Evolutionary conservation across 495 filamentous ascomycete genomes (phyloP).

Genomic region (Aspergillus olivimuriae): DNA sequence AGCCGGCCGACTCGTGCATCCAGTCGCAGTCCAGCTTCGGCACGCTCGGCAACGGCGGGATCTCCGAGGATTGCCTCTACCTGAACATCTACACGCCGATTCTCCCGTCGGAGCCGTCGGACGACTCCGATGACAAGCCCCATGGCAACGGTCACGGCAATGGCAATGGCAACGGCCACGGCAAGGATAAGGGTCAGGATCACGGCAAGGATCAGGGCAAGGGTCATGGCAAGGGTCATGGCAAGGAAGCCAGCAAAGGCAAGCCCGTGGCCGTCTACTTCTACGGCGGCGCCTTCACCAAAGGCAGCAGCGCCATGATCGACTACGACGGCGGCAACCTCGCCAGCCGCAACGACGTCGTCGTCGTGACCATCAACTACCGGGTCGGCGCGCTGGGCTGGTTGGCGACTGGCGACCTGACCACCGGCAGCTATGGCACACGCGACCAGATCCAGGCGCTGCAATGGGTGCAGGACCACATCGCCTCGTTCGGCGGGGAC

Average conservation of each 20-base stretch:
- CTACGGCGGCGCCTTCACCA: slow-evolving; percentile 40
- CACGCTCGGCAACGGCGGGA: slow-evolving; percentile 13
- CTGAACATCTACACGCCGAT: slow-evolving; percentile 30
- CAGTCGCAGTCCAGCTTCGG: slow-evolving; percentile 22
- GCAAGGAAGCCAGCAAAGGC: slow-evolving; percentile 4
- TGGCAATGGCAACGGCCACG: too few relatives aligned
- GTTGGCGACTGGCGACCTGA: slow-evolving; percentile 23
- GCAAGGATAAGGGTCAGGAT: too few relatives aligned
- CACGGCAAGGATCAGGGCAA: too few relatives aligned
- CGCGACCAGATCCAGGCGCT: slow-evolving; percentile 36
- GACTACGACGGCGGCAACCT: slow-evolving; percentile 39
- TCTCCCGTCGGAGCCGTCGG: too few relatives aligned
- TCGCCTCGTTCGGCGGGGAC: slow-evolving; percentile 45
- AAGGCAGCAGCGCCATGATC: slow-evolving; percentile 30
- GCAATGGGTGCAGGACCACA: slow-evolving; percentile 47
- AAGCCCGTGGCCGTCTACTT: slow-evolving; percentile 39
- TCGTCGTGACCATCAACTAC: slow-evolving; percentile 45
- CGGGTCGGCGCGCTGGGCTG: slow-evolving; percentile 38
- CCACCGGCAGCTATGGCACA: slow-evolving; percentile 33
- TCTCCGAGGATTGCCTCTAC: slow-evolving; percentile 41
- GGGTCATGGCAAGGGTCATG: too few relatives aligned
- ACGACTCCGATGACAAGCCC: too few relatives aligned
- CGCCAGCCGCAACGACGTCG: slow-evolving; percentile 40
- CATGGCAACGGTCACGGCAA: too few relatives aligned
- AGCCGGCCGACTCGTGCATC: slow-evolving; percentile 35